These are phyloP conservation scores for Rachicladosporium sp. DNA, from an alignment of 2,329 filamentous ascomycete genomes.

Conservation along the genomic window DNA sequence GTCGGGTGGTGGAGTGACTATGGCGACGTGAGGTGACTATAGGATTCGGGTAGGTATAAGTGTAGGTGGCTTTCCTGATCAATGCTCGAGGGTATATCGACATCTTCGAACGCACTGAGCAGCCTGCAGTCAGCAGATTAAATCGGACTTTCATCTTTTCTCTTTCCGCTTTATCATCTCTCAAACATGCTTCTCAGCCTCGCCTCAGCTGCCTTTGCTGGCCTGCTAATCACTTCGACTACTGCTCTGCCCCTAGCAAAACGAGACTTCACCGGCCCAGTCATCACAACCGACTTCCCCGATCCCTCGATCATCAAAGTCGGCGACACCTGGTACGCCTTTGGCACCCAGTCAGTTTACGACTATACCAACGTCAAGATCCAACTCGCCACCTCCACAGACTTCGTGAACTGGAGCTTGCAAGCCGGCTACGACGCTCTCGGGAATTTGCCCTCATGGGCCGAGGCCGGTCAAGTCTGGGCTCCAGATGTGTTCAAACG, in stretches of 20 bases:
- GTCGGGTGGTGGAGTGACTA: no score
- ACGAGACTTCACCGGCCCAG: conserved; percentile 6
- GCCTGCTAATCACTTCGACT: background rate
- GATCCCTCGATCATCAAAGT: conserved; percentile 24
- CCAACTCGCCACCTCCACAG: conserved; percentile 23
- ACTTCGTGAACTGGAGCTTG: conserved; percentile 23
- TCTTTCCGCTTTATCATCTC: background rate
- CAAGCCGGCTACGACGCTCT: conserved; percentile 19
- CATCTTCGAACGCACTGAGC: no score
- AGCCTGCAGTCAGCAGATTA: no score
- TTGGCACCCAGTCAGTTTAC: conserved; percentile 20
- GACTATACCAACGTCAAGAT: conserved; percentile 17
- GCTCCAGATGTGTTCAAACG: conserved; percentile 22
- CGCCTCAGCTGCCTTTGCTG: background rate
- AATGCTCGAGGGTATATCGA: no score
- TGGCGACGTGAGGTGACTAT: no score
- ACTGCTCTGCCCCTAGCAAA: conserved; percentile 1
- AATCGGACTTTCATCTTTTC: no score
- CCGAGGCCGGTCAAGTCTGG: conserved; percentile 20
- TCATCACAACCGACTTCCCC: conserved; percentile 19
- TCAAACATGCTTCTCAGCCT: background rate
- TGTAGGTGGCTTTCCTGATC: no score
- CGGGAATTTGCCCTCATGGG: conserved; percentile 18
- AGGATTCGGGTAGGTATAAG: no score
- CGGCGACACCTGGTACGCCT: conserved; percentile 24